Evolutionary conservation across 2,329 filamentous ascomycete genomes (phyloP).

Genomic region (Penicillium fuscoglaucum): DNA sequence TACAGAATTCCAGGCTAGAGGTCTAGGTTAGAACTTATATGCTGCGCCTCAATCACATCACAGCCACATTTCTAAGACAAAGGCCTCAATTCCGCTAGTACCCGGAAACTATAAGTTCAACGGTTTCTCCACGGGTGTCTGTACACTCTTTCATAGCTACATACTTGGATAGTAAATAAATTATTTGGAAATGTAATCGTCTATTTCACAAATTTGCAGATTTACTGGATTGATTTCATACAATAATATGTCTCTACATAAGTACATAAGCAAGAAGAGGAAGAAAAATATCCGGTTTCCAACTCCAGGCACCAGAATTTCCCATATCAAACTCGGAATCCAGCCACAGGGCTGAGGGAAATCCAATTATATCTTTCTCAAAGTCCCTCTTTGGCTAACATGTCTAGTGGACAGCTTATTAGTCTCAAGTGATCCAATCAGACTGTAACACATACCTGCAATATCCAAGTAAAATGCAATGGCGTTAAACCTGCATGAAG

Average conservation of each 20-base stretch:
- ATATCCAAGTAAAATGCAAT: slow-evolving; percentile 65
- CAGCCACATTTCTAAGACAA: slow-evolving; percentile 12
- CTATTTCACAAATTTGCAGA: not conserved
- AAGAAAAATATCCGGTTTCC: not conserved
- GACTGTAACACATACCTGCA: slow-evolving; percentile 49
- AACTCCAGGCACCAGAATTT: slow-evolving; percentile 26
- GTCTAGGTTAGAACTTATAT: not conserved
- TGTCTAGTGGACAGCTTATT: slow-evolving; percentile 45
- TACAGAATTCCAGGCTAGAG: not conserved
- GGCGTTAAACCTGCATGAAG: slow-evolving; percentile 56
- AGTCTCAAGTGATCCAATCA: slow-evolving; percentile 4
- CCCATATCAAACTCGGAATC: not conserved
- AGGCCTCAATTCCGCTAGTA: not conserved
- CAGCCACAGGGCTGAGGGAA: slow-evolving; percentile 2
- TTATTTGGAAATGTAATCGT: not conserved
- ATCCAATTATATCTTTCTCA: slow-evolving; percentile 28
- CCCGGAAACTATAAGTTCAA: not conserved
- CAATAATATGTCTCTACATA: not conserved
- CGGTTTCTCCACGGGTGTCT: not conserved
- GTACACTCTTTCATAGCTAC: not conserved
- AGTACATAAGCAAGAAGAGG: not conserved
- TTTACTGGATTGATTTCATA: not conserved
- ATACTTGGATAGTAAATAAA: not conserved
- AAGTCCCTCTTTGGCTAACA: slow-evolving; percentile 67
- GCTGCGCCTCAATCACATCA: slow-evolving; percentile 16